Conservation (phyloP, 2,329 filamentous ascomycete genomes). For the Dactylellina drechsleri region DNA sequence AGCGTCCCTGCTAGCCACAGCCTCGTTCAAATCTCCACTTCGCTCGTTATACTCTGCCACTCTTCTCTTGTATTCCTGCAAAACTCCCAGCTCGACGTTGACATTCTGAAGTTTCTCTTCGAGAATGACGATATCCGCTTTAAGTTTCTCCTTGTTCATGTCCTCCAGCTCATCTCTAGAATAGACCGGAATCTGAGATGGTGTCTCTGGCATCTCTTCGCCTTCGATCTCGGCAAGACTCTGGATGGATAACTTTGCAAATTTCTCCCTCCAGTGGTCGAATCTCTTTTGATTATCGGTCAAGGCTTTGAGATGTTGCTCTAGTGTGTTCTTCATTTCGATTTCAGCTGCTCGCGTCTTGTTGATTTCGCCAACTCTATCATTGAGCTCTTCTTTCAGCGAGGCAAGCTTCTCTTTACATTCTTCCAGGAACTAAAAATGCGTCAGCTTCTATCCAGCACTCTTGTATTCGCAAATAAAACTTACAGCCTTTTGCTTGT, state of each 20-base stretch:
- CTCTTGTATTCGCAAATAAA: neutral
- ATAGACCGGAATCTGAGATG: conserved; percentile 75
- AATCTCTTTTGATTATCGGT: conserved; percentile 85
- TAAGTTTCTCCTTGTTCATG: conserved; percentile 72
- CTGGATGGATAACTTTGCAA: conserved; percentile 82
- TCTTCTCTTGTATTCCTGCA: conserved; percentile 86
- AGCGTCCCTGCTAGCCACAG: conserved; percentile 79
- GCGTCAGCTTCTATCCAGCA: conserved; percentile 55
- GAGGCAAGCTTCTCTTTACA: conserved; percentile 83
- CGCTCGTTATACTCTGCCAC: conserved; percentile 83
- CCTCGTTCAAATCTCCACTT: conserved; percentile 82
- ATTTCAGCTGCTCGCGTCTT: conserved; percentile 89
- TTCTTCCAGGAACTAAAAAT: conserved; percentile 70
- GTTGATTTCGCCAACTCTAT: conserved; percentile 85
- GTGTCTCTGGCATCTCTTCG: conserved; percentile 55
- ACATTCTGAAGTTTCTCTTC: conserved; percentile 83
- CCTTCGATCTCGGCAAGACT: conserved; percentile 75
- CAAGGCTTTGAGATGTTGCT: conserved; percentile 92
- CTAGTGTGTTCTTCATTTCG: conserved; percentile 97
- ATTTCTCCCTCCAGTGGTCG: conserved; percentile 88
- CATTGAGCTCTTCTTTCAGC: conserved; percentile 86
- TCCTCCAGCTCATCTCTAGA: conserved; percentile 76
- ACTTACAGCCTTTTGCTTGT: conserved; percentile 77
- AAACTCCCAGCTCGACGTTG: conserved; percentile 86
- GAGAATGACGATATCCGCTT: conserved; percentile 71